These are phyloP conservation scores for Eimeria tenella DNA, from an alignment of 169 alveolate species.

Conservation along the genomic window DNA sequence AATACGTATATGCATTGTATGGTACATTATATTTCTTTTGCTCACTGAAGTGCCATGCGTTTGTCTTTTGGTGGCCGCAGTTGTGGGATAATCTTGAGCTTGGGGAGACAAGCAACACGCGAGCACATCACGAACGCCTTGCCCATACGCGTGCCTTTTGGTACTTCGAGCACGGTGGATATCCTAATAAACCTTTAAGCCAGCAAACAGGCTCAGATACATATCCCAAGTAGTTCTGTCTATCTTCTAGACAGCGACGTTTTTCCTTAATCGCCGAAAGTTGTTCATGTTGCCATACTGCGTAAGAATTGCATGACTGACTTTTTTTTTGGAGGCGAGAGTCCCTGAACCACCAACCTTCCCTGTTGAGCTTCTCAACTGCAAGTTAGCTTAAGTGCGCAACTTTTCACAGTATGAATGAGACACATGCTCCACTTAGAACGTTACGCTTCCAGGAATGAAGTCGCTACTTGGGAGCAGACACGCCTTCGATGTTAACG, in stretches of 20 bases:
- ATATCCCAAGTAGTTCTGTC: neutral
- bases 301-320: no score
- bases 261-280: neutral
- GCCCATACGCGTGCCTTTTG: constrained; percentile 20
- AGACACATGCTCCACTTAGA: no score
- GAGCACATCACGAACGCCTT: constrained; percentile 16
- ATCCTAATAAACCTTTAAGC: constrained; percentile 36
- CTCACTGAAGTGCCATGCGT: neutral
- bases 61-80: neutral
- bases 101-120: constrained; percentile 26
- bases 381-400: no score
- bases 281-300: neutral
- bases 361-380: no score
- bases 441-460: no score
- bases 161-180: constrained; percentile 60
- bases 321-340: no score
- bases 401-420: no score
- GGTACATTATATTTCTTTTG: neutral
- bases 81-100: constrained; percentile 27
- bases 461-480: no score
- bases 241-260: neutral
- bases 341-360: no score
- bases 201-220: constrained; percentile 36
- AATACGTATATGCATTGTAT: neutral
- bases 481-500: no score